Percentiles rank a stretch among this genome's conserved stretches.
These are phyloP conservation scores for Macrolepiota fuliginosa DNA, from an alignment of 768 basidiomycete species.

Conservation along the genomic window DNA sequence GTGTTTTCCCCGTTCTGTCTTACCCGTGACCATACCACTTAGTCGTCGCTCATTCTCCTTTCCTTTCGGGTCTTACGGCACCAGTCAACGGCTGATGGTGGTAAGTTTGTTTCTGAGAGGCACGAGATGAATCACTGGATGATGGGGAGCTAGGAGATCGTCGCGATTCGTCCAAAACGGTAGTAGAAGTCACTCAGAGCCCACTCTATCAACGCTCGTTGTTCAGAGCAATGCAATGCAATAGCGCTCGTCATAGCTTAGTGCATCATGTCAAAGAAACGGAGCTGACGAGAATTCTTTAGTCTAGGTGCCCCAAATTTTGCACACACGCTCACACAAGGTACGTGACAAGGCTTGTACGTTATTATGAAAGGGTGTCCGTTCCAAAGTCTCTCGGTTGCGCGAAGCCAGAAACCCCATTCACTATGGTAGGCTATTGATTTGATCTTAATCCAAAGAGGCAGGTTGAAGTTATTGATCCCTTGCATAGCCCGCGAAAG, in stretches of 20 bases:
- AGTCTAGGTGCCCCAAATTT: background rate
- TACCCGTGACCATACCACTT: background rate
- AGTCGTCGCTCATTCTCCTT: background rate
- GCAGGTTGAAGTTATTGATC: background rate
- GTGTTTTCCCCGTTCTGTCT: background rate
- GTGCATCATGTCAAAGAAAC: background rate
- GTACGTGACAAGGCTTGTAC: conserved; percentile 1
- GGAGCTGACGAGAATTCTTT: background rate
- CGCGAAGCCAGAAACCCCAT: background rate
- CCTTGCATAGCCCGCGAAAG: background rate
- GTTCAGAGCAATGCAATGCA: background rate
- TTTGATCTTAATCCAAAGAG: background rate
- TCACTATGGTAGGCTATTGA: background rate
- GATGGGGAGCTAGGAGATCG: background rate
- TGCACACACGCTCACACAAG: no score
- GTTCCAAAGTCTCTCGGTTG: background rate
- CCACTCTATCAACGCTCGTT: background rate
- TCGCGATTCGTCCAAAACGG: background rate
- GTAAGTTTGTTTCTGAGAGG: background rate
- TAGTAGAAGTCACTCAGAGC: background rate
- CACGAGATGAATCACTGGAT: background rate
- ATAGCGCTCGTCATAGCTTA: background rate
- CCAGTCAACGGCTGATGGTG: conserved; percentile 1
- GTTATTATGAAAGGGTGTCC: background rate
- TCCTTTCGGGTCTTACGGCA: conserved; percentile 8